phyloP scores from a whole-genome alignment of 192 early-diverging fungal species.

The Spinellus fusiger region DNA sequence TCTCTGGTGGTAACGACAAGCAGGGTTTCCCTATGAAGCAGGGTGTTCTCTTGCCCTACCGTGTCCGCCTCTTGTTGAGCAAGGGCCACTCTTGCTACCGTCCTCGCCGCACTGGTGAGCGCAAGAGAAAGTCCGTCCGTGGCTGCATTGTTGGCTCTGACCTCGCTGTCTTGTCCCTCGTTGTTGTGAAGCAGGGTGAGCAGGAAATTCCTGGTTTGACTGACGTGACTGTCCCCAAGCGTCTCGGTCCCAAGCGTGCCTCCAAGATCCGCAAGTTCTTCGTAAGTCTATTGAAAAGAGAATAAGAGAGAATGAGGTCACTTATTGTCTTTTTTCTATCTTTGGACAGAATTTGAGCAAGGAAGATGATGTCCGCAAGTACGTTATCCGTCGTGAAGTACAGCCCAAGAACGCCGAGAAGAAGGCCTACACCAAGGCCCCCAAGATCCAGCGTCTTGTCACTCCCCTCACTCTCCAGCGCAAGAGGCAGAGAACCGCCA shows the following conservation, averaged over 20 bases:
- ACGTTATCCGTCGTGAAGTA: constrained; percentile 97
- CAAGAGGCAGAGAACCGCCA: constrained; percentile 81
- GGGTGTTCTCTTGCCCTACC: constrained; percentile 79
- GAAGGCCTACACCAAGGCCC: constrained; percentile 93
- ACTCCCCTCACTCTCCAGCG: constrained; percentile 96
- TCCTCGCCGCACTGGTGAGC: constrained; percentile 94
- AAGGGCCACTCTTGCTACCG: constrained; percentile 99
- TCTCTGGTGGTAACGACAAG: constrained; percentile 99
- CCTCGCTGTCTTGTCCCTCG: constrained; percentile 90
- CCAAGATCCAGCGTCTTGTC: constrained; percentile 97
- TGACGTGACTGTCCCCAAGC: constrained; percentile 90
- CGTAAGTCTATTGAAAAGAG: constrained; percentile 43
- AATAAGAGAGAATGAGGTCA: no score
- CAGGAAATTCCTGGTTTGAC: constrained; percentile 92
- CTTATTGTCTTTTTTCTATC: no score
- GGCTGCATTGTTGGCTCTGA: constrained; percentile 97
- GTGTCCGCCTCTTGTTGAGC: constrained; percentile 77
- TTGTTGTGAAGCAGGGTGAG: constrained; percentile 97
- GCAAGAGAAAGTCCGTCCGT: constrained; percentile 98
- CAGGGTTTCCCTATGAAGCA: constrained; percentile 99
- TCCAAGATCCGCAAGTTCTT: constrained; percentile 99
- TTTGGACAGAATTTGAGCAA: constrained; percentile 88
- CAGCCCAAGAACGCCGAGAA: constrained; percentile 82
- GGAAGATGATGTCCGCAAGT: constrained; percentile 99
- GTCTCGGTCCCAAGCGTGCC: constrained; percentile 98